Evolutionary conservation across 2,329 filamentous ascomycete species (phyloP).

Genomic region (Botrytis galanthina): DNA sequence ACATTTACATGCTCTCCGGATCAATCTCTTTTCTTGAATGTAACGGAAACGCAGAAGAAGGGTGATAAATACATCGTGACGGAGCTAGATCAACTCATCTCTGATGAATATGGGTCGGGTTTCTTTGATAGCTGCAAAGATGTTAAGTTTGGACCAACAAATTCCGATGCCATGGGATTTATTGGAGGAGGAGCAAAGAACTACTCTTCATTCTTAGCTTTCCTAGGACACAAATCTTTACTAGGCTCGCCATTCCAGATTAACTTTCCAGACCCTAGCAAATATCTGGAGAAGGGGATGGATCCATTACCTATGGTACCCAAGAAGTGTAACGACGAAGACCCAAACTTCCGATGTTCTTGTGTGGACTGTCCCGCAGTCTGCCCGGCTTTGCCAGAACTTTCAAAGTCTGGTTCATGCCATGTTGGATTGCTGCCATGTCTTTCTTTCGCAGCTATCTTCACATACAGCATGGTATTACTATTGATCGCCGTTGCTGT

Average conservation of each 20-base stretch:
- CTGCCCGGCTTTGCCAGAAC: constrained; percentile 76
- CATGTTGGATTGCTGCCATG: constrained; percentile 87
- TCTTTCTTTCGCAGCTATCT: constrained; percentile 86
- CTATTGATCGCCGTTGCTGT: constrained; percentile 64
- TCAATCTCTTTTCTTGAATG: constrained; percentile 91
- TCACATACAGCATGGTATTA: constrained; percentile 77
- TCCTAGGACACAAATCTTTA: constrained; percentile 81
- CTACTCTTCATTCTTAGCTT: constrained; percentile 82
- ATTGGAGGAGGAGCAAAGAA: constrained; percentile 95
- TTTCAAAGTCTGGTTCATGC: constrained; percentile 70
- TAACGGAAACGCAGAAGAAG: constrained; percentile 68
- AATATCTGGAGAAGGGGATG: constrained; percentile 68
- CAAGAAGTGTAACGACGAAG: constrained; percentile 86
- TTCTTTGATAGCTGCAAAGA: constrained; percentile 99
- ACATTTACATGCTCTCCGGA: constrained; percentile 97
- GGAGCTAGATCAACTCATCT: constrained; percentile 86
- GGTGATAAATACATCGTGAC: constrained; percentile 63
- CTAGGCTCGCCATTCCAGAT: constrained; percentile 95
- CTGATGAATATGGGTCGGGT: constrained; percentile 76
- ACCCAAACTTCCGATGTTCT: constrained; percentile 82
- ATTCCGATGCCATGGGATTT: constrained; percentile 89
- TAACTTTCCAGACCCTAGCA: constrained; percentile 69
- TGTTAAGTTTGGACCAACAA: constrained; percentile 95
- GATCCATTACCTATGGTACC: constrained; percentile 65
- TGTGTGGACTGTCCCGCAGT: constrained; percentile 89